Evolutionary conservation across 2,329 filamentous ascomycete genomes (phyloP).

Genomic region (Phaeosphaeria sp.): DNA sequence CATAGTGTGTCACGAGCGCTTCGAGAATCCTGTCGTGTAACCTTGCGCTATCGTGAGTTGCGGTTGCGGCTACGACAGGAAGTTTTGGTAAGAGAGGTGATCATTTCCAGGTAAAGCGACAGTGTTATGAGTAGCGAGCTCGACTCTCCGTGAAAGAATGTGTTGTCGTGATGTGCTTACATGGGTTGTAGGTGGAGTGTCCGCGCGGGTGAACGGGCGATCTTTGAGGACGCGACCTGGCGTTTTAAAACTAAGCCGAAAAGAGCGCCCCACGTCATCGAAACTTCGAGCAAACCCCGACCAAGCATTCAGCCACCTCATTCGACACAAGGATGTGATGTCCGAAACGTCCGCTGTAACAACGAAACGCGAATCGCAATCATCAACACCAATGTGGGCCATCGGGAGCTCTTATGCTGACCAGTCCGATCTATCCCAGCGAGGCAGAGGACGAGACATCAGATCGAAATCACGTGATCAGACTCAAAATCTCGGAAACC

Average conservation of each 20-base stretch:
- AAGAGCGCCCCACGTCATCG: conserved; percentile 13
- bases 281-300: conserved; percentile 25
- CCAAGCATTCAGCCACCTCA: background rate
- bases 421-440: too few species aligned
- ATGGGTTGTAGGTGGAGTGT: background rate
- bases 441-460: too few species aligned
- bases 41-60: conserved; percentile 21
- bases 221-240: background rate
- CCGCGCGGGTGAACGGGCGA: background rate
- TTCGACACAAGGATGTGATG: background rate
- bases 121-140: conserved; percentile 7
- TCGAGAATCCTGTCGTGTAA: conserved; percentile 19
- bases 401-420: too few species aligned
- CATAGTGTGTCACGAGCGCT: conserved; percentile 35
- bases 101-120: conserved; percentile 9
- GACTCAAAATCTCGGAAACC: background rate
- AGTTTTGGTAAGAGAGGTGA: conserved; percentile 2
- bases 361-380: background rate
- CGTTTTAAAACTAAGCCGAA: conserved; percentile 1
- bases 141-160: background rate
- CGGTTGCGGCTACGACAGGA: conserved; percentile 11
- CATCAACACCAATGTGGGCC: too few species aligned
- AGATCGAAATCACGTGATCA: background rate
- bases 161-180: background rate
- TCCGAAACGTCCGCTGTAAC: background rate